phyloP scores from a whole-genome alignment of 108 stramenopile species.

The Schizochytrium sp. region DNA sequence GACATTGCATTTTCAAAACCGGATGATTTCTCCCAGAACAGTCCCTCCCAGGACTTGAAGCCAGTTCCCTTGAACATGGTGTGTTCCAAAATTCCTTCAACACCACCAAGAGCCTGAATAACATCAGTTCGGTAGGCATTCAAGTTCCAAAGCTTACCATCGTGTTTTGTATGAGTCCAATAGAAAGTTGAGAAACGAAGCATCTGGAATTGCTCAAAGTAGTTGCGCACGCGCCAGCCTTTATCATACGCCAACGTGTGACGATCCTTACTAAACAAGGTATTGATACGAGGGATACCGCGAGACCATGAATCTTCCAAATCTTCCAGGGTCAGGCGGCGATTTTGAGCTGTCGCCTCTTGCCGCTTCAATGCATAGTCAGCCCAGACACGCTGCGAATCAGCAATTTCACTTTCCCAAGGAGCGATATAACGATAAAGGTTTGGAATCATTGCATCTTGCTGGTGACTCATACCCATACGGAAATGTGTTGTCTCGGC shows the following conservation, averaged over 20 bases:
- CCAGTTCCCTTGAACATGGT: conserved; percentile 99
- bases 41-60: conserved; percentile 99
- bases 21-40: conserved; percentile 99
- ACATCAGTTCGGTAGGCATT: conserved; percentile 99
- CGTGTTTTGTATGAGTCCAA: conserved; percentile 99
- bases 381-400: conserved; percentile 99
- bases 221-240: conserved; percentile 97
- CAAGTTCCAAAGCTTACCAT: conserved; percentile 99
- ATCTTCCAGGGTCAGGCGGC: conserved; percentile 97
- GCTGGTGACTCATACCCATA: conserved; percentile 96
- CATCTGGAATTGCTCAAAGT: conserved; percentile 97
- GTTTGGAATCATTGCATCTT: conserved; percentile 98
- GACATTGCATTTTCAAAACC: conserved; percentile 98
- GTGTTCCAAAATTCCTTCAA: conserved; percentile 98
- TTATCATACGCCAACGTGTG: conserved; percentile 95
- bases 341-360: conserved; percentile 97
- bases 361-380: conserved; percentile 99
- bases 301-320: conserved; percentile 99
- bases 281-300: conserved; percentile 99
- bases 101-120: conserved; percentile 98
- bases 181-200: conserved; percentile 95
- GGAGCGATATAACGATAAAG: conserved; percentile 97
- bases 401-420: conserved; percentile 99
- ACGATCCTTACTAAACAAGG: conserved; percentile 91
- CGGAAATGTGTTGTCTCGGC: conserved; percentile 98